A percentile compares a stretch with the other conserved stretches of the same genome.
These are phyloP conservation scores for Podosphaera fusca DNA, from an alignment of 2,329 filamentous ascomycete genomes.

Conservation along the genomic window DNA sequence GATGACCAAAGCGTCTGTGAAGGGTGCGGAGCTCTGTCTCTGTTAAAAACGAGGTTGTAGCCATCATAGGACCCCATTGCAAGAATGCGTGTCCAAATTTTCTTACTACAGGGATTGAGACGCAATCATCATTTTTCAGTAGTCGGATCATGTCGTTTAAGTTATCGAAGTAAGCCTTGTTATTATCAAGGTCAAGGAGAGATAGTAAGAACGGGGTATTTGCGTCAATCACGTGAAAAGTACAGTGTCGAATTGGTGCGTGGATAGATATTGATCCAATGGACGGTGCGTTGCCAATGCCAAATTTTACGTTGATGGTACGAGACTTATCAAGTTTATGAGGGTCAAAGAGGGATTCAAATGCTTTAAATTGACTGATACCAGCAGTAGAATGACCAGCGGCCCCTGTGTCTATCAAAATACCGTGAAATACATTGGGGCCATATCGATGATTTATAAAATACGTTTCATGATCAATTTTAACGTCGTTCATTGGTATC, in stretches of 20 bases:
- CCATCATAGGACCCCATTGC: too few species aligned
- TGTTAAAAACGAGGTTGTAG: too few species aligned
- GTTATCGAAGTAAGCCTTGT: not conserved
- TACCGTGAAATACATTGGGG: not conserved
- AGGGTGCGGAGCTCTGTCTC: too few species aligned
- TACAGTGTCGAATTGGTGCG: not conserved
- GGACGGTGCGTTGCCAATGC: not conserved
- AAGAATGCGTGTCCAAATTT: too few species aligned
- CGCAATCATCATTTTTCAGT: not conserved
- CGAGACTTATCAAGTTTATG: not conserved
- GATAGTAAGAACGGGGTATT: not conserved
- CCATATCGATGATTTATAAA: not conserved
- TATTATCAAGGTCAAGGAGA: not conserved
- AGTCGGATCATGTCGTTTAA: not conserved
- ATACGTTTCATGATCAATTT: not conserved
- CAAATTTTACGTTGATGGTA: not conserved
- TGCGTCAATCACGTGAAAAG: not conserved
- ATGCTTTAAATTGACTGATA: not conserved
- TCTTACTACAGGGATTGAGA: not conserved
- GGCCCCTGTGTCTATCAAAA: not conserved
- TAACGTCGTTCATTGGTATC: not conserved
- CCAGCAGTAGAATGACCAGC: conserved; percentile 1
- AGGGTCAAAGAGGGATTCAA: not conserved
- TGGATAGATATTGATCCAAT: not conserved
- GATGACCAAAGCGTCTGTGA: too few species aligned